These are phyloP conservation scores for Oxytropis ochrocephala DNA, from an alignment of 306 rosid species.

Conservation along the genomic window DNA sequence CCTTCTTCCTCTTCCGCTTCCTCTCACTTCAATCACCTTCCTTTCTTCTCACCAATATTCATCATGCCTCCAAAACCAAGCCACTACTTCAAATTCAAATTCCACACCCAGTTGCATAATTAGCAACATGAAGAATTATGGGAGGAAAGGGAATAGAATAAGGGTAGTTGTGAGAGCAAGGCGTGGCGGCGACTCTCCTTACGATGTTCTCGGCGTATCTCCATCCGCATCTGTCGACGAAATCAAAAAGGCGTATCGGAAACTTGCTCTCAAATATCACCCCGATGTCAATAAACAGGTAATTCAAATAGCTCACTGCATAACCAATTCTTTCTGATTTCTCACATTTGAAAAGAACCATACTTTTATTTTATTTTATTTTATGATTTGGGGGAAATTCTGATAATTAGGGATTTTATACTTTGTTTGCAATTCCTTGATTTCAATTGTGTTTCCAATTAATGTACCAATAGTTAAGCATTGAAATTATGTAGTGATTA, in stretches of 20 bases:
- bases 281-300: conserved; percentile 99
- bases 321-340: not conserved
- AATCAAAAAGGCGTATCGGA: conserved; percentile 86
- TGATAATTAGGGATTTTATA: not conserved
- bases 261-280: conserved; percentile 91
- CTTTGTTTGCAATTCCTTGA: not conserved
- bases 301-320: not conserved
- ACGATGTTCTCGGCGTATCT: conserved; percentile 71
- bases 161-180: conserved; percentile 28
- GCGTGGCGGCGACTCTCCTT: conserved; percentile 58
- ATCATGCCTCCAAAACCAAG: conserved; percentile 26
- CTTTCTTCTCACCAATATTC: not conserved
- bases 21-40: not conserved
- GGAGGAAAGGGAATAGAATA: not conserved
- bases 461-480: not conserved
- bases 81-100: conserved; percentile 13
- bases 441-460: conserved; percentile 3
- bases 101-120: conserved; percentile 27
- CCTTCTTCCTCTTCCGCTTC: conserved; percentile 29
- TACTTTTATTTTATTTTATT: not conserved
- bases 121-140: conserved; percentile 5
- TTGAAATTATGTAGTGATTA: not conserved
- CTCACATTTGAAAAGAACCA: not conserved
- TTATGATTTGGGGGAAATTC: not conserved
- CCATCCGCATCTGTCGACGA: conserved; percentile 63